These are phyloP conservation scores for Fusarium austroafricanum DNA, from an alignment of 2,329 filamentous ascomycete genomes.

Conservation along the genomic window DNA sequence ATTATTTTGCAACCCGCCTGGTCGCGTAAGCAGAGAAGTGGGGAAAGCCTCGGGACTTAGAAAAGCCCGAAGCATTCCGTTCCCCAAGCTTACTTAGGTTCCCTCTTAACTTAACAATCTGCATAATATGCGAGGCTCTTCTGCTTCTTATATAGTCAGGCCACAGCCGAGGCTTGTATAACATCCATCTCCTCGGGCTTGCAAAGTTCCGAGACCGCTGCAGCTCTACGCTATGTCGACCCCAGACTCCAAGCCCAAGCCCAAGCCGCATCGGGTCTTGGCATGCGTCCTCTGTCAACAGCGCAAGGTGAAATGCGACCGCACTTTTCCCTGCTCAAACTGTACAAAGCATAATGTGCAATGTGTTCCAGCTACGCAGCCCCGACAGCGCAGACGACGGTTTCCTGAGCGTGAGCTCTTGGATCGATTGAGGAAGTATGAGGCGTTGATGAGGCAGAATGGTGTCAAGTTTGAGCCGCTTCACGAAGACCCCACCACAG, in stretches of 20 bases:
- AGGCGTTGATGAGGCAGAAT: constrained; percentile 65
- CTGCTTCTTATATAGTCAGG: too few species aligned
- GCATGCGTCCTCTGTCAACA: constrained; percentile 72
- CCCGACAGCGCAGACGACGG: constrained; percentile 51
- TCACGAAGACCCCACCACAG: constrained; percentile 33
- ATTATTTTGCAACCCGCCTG: too few species aligned
- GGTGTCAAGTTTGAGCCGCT: constrained; percentile 65
- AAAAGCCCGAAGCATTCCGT: constrained; percentile 17
- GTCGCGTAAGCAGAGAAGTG: constrained; percentile 14
- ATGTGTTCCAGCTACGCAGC: constrained; percentile 57
- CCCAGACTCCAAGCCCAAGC: constrained; percentile 6
- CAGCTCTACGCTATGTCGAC: constrained; percentile 6
- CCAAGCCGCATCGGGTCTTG: constrained; percentile 49
- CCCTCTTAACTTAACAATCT: not conserved
- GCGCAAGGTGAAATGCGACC: constrained; percentile 72
- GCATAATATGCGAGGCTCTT: not conserved
- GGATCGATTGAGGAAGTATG: constrained; percentile 67
- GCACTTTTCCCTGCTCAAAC: constrained; percentile 66
- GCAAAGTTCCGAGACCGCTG: not conserved
- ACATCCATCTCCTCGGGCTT: not conserved
- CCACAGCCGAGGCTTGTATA: not conserved
- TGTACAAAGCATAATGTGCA: constrained; percentile 59
- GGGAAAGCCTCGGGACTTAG: constrained; percentile 3
- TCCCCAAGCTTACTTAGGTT: not conserved
- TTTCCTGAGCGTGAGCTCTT: constrained; percentile 70